Evolutionary conservation across 345 rosid species (phyloP).

Genomic region (Eucalyptus cloeziana): DNA sequence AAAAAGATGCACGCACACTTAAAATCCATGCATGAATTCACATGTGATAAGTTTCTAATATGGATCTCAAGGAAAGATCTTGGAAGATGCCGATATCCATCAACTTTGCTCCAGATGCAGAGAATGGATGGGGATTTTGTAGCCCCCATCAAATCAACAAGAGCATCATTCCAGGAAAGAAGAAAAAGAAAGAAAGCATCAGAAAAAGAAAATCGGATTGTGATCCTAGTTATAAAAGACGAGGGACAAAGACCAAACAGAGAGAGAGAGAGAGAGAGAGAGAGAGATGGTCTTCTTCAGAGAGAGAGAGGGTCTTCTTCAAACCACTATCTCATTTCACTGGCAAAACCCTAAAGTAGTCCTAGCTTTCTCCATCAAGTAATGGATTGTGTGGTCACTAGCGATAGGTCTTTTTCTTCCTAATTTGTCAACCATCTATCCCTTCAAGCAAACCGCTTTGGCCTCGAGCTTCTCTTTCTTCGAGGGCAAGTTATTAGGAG

Average conservation of each 20-base stretch:
- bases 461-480: conserved; percentile 2
- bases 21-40: not conserved
- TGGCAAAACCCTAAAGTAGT: not conserved
- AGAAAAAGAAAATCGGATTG: not conserved
- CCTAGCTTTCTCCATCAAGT: not conserved
- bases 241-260: not conserved
- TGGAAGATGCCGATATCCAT: not conserved
- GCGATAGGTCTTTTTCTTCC: not conserved
- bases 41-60: not conserved
- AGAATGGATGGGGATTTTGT: conserved; percentile 14
- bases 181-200: not conserved
- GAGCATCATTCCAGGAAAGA: not conserved
- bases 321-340: not conserved
- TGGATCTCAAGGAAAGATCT: not conserved
- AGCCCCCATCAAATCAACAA: conserved; percentile 28
- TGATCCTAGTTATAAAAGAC: not conserved
- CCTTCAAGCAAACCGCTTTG: not conserved
- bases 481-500: not conserved
- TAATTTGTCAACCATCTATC: not conserved
- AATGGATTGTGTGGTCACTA: not conserved
- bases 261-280: not conserved
- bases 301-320: not conserved
- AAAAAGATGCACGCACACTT: not conserved
- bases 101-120: conserved; percentile 1
- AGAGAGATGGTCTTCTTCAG: not conserved